Conservation (phyloP, 169 alveolate species). For the Plasmodium coatneyi region DNA sequence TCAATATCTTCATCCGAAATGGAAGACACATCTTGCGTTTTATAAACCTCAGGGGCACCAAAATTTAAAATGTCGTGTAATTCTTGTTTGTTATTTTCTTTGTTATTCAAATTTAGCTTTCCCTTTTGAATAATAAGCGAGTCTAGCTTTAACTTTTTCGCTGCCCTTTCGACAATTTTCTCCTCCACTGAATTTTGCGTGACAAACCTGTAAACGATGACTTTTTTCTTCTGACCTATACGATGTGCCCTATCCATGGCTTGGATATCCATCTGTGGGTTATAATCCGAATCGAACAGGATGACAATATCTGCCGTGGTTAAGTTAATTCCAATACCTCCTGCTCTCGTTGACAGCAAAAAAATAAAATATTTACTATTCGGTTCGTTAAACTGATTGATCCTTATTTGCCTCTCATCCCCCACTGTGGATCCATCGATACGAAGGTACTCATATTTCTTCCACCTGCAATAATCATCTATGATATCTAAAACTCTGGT, state of each 20-base stretch:
- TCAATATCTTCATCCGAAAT: slow-evolving; percentile 91
- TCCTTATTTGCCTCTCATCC: slow-evolving; percentile 94
- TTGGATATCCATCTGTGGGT: slow-evolving; percentile 97
- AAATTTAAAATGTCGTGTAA: slow-evolving; percentile 91
- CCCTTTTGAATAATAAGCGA: slow-evolving; percentile 97
- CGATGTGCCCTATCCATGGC: slow-evolving; percentile 98
- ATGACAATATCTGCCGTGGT: slow-evolving; percentile 98
- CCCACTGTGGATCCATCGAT: slow-evolving; percentile 98
- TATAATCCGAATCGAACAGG: slow-evolving; percentile 98
- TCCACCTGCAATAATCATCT: slow-evolving; percentile 95
- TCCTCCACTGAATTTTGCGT: slow-evolving; percentile 98
- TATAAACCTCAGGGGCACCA: slow-evolving; percentile 94
- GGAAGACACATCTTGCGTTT: slow-evolving; percentile 86
- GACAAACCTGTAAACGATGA: slow-evolving; percentile 95
- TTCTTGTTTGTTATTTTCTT: slow-evolving; percentile 89
- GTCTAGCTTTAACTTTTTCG: slow-evolving; percentile 96
- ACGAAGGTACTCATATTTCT: slow-evolving; percentile 94
- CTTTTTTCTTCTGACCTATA: slow-evolving; percentile 98
- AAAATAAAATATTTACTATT: slow-evolving; percentile 93
- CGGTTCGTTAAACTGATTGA: slow-evolving; percentile 91
- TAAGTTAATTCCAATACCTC: slow-evolving; percentile 97
- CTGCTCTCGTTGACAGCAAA: slow-evolving; percentile 96
- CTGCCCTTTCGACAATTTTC: slow-evolving; percentile 96
- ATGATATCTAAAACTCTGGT: slow-evolving; percentile 94
- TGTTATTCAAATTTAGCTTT: slow-evolving; percentile 85